phyloP scores from a whole-genome alignment of 2,329 filamentous ascomycete species.

The Metarhizium album region DNA sequence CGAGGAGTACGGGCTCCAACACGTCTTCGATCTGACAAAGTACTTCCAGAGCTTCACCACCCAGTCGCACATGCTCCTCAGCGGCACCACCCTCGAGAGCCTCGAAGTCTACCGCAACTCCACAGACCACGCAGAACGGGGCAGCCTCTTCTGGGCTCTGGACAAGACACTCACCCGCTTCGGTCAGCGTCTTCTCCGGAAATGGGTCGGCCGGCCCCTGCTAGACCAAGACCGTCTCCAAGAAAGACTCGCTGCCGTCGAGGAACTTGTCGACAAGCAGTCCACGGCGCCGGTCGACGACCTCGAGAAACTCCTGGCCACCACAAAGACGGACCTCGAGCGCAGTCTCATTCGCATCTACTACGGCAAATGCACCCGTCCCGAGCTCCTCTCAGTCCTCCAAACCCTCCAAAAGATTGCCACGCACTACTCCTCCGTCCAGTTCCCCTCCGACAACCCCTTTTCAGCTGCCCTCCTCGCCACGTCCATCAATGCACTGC shows the following conservation, averaged over 20 bases:
- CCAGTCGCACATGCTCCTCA: conserved; percentile 88
- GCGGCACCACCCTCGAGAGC: conserved; percentile 87
- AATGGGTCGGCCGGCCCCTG: conserved; percentile 89
- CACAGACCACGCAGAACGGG: conserved; percentile 74
- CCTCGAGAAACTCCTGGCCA: conserved; percentile 59
- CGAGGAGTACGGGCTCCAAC: conserved; percentile 82
- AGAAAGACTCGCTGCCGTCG: conserved; percentile 71
- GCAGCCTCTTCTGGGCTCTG: conserved; percentile 90
- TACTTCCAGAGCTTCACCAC: conserved; percentile 96
- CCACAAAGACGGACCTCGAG: conserved; percentile 73
- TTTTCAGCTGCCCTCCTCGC: conserved; percentile 63
- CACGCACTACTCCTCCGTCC: conserved; percentile 61
- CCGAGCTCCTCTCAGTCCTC: conserved; percentile 75
- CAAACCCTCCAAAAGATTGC: conserved; percentile 78
- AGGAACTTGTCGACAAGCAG: conserved; percentile 66
- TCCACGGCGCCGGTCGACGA: conserved; percentile 60
- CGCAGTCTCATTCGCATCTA: conserved; percentile 91
- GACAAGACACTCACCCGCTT: conserved; percentile 88
- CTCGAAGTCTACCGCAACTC: conserved; percentile 93
- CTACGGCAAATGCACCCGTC: conserved; percentile 88
- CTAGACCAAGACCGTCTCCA: conserved; percentile 66
- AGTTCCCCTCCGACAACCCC: conserved; percentile 52
- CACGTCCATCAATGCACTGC: conserved; percentile 63
- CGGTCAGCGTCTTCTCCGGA: conserved; percentile 76
- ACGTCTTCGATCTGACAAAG: conserved; percentile 92